A percentile compares a stretch with the other conserved stretches of the same genome.
Evolutionary conservation across 148 eudicot species (phyloP).

Genomic region (Cornus controversa): DNA sequence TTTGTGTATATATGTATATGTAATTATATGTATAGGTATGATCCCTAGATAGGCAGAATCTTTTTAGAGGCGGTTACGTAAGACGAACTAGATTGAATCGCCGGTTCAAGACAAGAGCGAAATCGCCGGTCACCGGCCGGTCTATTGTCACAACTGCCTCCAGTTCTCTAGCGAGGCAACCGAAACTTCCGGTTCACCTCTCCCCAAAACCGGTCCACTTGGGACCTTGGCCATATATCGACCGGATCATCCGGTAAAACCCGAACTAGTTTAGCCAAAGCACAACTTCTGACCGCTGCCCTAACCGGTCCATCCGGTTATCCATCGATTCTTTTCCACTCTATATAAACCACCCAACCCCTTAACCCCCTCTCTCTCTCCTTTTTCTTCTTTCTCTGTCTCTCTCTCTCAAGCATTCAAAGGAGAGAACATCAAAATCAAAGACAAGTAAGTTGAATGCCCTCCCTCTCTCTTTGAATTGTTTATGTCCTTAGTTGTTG

Average conservation of each 20-base stretch:
- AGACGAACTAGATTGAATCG: background rate
- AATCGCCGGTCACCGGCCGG: slow-evolving; percentile 10
- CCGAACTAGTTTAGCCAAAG: slow-evolving; percentile 4
- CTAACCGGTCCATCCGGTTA: slow-evolving; percentile 68
- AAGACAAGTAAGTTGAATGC: slow-evolving; percentile 32
- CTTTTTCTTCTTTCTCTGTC: no score
- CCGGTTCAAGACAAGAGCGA: slow-evolving; percentile 12
- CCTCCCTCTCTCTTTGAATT: slow-evolving; percentile 4
- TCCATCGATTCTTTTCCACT: slow-evolving; percentile 34
- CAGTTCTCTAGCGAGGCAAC: slow-evolving; percentile 9
- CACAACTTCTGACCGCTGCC: slow-evolving; percentile 15
- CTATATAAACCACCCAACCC: slow-evolving; percentile 18
- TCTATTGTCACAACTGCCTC: slow-evolving; percentile 16
- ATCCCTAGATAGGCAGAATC: background rate
- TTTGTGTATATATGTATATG: background rate
- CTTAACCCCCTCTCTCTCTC: slow-evolving; percentile 23
- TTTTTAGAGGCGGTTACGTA: background rate
- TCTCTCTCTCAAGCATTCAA: slow-evolving; percentile 14
- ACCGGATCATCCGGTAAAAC: slow-evolving; percentile 38
- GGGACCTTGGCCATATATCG: slow-evolving; percentile 9
- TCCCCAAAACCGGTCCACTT: slow-evolving; percentile 29
- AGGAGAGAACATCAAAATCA: slow-evolving; percentile 8
- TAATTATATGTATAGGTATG: background rate
- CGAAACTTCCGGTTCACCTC: slow-evolving; percentile 31
- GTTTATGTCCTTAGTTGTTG: background rate